Base-by-base conservation (phyloP, 1,284 basidiomycete genomes). In the Boletellus deceptivus region DNA sequence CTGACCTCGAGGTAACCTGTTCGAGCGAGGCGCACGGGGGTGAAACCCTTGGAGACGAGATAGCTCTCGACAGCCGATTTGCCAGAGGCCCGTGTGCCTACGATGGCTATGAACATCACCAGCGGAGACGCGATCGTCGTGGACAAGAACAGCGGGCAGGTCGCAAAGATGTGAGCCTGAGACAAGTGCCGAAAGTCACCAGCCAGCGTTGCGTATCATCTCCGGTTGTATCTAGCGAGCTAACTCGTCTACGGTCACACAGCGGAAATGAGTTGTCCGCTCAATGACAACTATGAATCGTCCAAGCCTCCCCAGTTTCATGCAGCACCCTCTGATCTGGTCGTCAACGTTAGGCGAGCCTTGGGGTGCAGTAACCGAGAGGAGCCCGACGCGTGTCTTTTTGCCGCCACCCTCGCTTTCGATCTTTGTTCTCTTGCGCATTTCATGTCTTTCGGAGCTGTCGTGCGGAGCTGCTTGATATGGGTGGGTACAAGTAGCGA, bases 401-500 rank as follows among this genome's bases (percentile, higher is more conserved):
- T 71, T 17, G 82, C 83, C 35, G 70, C 72, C 25, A 74, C 70
- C 46, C 80, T 83, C 29, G 79, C 83, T 52, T 75, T 72, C 37
- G 75, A 64, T 49, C 91, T 78, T 50, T 74, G 65, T 50, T 82
- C 78, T 65, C 89, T 94, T 36, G 83, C 81, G 22, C 74, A 77
- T 59, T 79, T 86, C 75, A 89, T 84, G 62, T 95, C 89, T 58
- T 80, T 84, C 0, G 93, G 93, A 2, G 82, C 79, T 20, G 84
- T 84, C 0, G 92, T 95, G 20, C 79, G 79, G n/a, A 94, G 69
- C 54, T 93, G 91, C 65, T 95, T 96, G 63, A 94, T 78, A 60
- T 91, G 86, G 0, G 92, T 89, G 5, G 87, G 83, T 36, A 89
- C 73, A n/a, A 84, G 69, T 24, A 64, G 56, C 54, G 40, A 55